phyloP scores from a whole-genome alignment of 208 protist species.

The Trypanosoma lewisi region DNA sequence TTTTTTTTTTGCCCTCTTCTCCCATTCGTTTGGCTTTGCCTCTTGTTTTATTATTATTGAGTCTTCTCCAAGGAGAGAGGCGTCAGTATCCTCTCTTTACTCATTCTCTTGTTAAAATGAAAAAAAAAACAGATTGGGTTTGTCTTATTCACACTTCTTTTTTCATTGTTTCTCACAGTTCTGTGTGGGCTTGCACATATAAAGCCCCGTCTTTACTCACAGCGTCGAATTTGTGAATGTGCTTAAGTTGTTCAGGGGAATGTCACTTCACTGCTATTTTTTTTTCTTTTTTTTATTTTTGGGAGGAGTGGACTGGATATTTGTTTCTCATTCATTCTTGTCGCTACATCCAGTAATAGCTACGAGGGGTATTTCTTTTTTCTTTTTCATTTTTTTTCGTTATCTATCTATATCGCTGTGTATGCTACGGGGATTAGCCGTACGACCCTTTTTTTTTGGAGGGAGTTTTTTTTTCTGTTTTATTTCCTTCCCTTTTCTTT shows the following conservation, averaged over 20 bases:
- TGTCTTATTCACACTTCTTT: not conserved
- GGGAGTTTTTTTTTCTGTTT: slow-evolving; percentile 5
- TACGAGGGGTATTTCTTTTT: too few relatives aligned
- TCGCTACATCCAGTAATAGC: too few relatives aligned
- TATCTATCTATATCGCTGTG: not conserved
- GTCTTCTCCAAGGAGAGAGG: too few relatives aligned
- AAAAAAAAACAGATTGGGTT: too few relatives aligned
- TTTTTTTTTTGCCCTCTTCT: slow-evolving; percentile 12
- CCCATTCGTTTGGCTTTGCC: not conserved
- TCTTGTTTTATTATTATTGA: not conserved
- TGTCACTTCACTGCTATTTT: too few relatives aligned
- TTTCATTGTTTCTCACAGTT: not conserved
- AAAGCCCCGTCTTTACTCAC: not conserved
- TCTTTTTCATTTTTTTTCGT: not conserved
- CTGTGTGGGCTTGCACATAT: not conserved
- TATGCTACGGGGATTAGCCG: not conserved
- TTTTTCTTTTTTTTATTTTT: too few relatives aligned
- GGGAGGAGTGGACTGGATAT: not conserved
- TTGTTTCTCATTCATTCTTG: not conserved
- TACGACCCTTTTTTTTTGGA: too few relatives aligned
- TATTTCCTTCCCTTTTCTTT: slow-evolving; percentile 19
- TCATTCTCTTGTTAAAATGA: too few relatives aligned
- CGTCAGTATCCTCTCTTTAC: too few relatives aligned
- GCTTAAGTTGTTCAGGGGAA: too few relatives aligned
- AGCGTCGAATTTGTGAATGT: too few relatives aligned